phyloP scores from a whole-genome alignment of 805 yeast species.

The Priceomyces haplophilus region DNA sequence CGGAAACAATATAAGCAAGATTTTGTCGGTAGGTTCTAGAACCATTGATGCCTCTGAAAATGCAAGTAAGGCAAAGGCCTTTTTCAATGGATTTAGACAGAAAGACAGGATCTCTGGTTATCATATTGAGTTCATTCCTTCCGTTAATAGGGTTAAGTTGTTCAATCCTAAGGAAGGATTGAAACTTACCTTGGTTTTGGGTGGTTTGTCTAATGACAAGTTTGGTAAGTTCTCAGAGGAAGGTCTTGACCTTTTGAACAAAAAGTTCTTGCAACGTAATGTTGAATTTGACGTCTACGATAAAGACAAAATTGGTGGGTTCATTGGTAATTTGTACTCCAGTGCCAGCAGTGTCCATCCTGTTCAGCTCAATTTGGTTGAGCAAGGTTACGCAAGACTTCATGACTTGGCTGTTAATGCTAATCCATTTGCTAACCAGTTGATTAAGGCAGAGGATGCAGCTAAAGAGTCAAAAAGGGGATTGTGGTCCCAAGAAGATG shows the following conservation, averaged over 20 bases:
- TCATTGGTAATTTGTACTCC: slow-evolving; percentile 66
- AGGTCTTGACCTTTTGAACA: slow-evolving; percentile 53
- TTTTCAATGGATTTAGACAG: slow-evolving; percentile 64
- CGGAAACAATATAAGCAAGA: slow-evolving; percentile 38
- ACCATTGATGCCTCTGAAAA: slow-evolving; percentile 79
- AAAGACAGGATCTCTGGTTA: slow-evolving; percentile 56
- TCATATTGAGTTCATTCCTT: slow-evolving; percentile 64
- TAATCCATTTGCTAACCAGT: slow-evolving; percentile 52
- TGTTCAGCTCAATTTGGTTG: slow-evolving; percentile 54
- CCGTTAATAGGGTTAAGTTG: slow-evolving; percentile 67
- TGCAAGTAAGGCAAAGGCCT: slow-evolving; percentile 67
- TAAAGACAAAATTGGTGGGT: slow-evolving; percentile 76
- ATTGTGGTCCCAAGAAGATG: slow-evolving; percentile 62
- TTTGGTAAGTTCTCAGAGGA: slow-evolving; percentile 39
- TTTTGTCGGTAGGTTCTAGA: slow-evolving; percentile 55
- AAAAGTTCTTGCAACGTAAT: slow-evolving; percentile 64
- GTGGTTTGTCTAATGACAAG: slow-evolving; percentile 57
- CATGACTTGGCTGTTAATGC: slow-evolving; percentile 64
- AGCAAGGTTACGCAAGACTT: slow-evolving; percentile 59
- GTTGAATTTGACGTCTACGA: slow-evolving; percentile 67
- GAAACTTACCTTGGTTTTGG: slow-evolving; percentile 66
- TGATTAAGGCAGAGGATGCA: slow-evolving; percentile 57
- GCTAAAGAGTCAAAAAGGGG: slow-evolving; percentile 60
- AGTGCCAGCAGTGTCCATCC: slow-evolving; percentile 48
- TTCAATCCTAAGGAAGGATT: slow-evolving; percentile 68